Percentiles rank a stretch among this genome's conserved stretches.
Evolutionary conservation across 2,329 filamentous ascomycete genomes (phyloP).

Genomic region (Fusarium cyanostomum): DNA sequence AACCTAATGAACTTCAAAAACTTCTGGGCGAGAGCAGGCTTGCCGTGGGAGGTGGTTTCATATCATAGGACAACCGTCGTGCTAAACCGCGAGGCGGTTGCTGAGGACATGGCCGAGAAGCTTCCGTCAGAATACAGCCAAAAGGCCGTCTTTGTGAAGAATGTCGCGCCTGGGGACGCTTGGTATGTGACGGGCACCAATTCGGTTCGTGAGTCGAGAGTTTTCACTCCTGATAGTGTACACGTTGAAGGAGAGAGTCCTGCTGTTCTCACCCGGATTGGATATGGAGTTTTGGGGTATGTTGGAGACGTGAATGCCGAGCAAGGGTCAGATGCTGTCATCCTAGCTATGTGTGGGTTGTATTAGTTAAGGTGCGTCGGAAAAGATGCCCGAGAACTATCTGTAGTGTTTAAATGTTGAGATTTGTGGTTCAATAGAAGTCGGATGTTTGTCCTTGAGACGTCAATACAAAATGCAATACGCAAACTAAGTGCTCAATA

Average conservation of each 20-base stretch:
- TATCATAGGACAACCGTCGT: slow-evolving; percentile 35
- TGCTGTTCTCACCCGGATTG: slow-evolving; percentile 40
- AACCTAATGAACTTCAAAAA: slow-evolving; percentile 7
- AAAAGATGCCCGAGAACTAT: too few species aligned
- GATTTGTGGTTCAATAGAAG: too few species aligned
- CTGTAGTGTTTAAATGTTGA: too few species aligned
- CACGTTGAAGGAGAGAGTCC: slow-evolving; percentile 27
- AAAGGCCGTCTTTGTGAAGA: slow-evolving; percentile 39
- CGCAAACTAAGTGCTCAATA: too few species aligned
- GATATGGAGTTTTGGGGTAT: slow-evolving; percentile 44
- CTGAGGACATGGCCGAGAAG: slow-evolving; percentile 1
- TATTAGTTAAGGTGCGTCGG: not conserved
- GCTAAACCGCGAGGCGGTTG: slow-evolving; percentile 33
- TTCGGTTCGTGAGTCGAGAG: not conserved
- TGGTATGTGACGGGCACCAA: slow-evolving; percentile 33
- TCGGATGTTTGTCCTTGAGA: too few species aligned
- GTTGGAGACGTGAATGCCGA: slow-evolving; percentile 45
- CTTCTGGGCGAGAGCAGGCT: slow-evolving; percentile 36
- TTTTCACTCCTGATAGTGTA: not conserved
- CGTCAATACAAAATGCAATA: too few species aligned
- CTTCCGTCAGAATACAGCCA: slow-evolving; percentile 41
- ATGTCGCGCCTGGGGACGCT: slow-evolving; percentile 33
- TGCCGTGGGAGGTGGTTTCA: slow-evolving; percentile 35
- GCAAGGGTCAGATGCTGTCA: slow-evolving; percentile 16
- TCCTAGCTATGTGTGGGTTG: slow-evolving; percentile 45